Evolutionary conservation across 805 yeast genomes (phyloP), one percentile per base, ranked within the genome.

Genomic region (Ogataea ramenticola): DNA sequence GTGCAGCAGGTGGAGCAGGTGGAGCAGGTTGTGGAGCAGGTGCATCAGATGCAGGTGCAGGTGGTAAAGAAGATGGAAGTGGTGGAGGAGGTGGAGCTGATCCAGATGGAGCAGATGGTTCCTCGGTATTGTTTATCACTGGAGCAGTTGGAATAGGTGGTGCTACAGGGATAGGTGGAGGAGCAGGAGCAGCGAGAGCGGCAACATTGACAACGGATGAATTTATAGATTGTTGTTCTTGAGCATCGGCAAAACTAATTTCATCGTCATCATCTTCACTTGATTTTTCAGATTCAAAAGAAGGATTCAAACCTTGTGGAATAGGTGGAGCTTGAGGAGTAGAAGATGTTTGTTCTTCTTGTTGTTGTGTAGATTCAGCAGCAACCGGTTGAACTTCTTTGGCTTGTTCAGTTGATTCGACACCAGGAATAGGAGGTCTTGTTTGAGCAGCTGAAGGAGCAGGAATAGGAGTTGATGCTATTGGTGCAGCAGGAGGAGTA

Each of bases 401-500:
- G 22, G 11, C 30, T 11, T 9, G 30, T n/a, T 16, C 11, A 22
- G 33, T 19, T 24, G 39, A n/a, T 24, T 36, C 20, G 4, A 11
- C 12, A n/a, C 6, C 39, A n/a, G 29, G 30, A 9, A 19, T 16
- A 24, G 27, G 27, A 7, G 27, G 27, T 10, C 6, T 24, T 7
- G 10, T 10, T 10, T 24, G 27, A 10, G 24, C 8, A 35, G n/a
- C 37, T 11, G 9, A 4, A 19, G 22, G 17, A 20, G 24, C 26
- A 20, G 37, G 17, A 7, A 11, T n/a, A 9, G 37, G 26, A 21
- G n/a, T 10, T 9, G 40, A 10, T 8, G 33, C 10, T 16, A 27
- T 38, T 19, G 49, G 41, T 14, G 42, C 42, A 29, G 47, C 42
- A n/a, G 55, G 55, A 19, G 46, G 40, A 17, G 63, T 53, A 31